Base-by-base conservation (phyloP, 768 basidiomycete genomes). In the Pleurotus sapidus region DNA sequence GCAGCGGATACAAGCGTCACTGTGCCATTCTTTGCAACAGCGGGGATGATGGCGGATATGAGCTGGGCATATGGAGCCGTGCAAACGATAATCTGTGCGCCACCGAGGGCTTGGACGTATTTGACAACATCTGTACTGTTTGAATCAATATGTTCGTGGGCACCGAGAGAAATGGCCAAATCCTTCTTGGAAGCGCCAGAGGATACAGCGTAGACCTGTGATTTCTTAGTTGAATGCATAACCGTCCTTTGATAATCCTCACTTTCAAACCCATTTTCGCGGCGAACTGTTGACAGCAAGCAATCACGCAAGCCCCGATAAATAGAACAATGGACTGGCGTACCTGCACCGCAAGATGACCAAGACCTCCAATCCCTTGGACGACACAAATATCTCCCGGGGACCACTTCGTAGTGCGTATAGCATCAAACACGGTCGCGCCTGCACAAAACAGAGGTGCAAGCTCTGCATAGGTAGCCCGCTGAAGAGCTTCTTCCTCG, bases 321-420 rank as follows among this genome's bases (percentile, higher is more conserved):
- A 25, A 30, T 7, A 12, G 15, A 15, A 27, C 3, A 25, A 37
- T 54, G 37, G 23, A 49, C 11, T 9, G 4, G 23, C n/a, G n/a
- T 42, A 57, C 57, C 49, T 57, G 57, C 25, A 57, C 38, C 14
- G 57, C 57, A 39, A 53, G 39, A 53, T 57, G 57, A 40, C 57
- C 57, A 5, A 57, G 49, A 24, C 57, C 57, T 17, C 57, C 57
- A 17, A 57, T 45, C 17, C 57, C 57, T 34, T 57, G 57, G 34
- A 57, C 57, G 14, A 57, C 34, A 43, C 57, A 57, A 23, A 57
- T 3, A 51, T 57, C 57, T 20, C 57, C 57, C 9, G 57, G 57
- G 8, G 57, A 39, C 57, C 57, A 57, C 2, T 50, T 49, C 3
- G 34, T 30, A 24, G 49, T 40, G 6, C 20, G 47, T 18, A 57